Evolutionary conservation across 805 yeast genomes (phyloP).

Genomic region (Candida vaughaniae): DNA sequence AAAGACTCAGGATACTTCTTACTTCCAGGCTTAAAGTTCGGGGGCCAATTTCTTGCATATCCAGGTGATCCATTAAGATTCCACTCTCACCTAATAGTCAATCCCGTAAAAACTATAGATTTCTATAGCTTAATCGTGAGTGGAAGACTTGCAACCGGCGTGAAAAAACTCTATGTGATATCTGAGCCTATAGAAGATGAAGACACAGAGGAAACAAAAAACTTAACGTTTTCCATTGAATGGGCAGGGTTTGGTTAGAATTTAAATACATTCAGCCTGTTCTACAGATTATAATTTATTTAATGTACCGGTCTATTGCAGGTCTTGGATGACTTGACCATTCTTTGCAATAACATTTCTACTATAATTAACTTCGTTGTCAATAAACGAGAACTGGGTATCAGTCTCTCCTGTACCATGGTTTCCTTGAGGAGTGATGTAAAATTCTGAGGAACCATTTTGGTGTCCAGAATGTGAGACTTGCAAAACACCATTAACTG

Average conservation of each 20-base stretch:
- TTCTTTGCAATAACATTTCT: conserved; percentile 34
- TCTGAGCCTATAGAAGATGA: conserved; percentile 22
- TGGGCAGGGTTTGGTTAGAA: conserved; percentile 97
- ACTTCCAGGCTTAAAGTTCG: conserved; percentile 88
- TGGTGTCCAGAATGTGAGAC: conserved; percentile 17
- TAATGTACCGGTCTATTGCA: too few species aligned
- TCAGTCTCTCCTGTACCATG: conserved; percentile 29
- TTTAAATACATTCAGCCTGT: background rate
- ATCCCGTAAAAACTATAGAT: conserved; percentile 33
- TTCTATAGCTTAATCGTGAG: conserved; percentile 62
- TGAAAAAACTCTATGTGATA: conserved; percentile 78
- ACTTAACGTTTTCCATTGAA: conserved; percentile 62
- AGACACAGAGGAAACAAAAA: background rate
- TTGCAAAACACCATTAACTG: conserved; percentile 17
- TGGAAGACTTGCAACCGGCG: conserved; percentile 92
- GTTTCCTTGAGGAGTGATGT: conserved; percentile 25
- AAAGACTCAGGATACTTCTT: conserved; percentile 50
- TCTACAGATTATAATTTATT: too few species aligned
- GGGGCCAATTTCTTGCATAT: conserved; percentile 84
- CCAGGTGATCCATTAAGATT: conserved; percentile 93
- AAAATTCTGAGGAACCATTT: conserved; percentile 30
- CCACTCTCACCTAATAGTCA: conserved; percentile 82
- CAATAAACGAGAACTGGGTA: conserved; percentile 23
- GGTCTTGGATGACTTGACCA: conserved; percentile 15
- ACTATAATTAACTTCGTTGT: conserved; percentile 16